Conservation (phyloP, 1,139 yeast genomes). For the Hemisphaericaspora subhashii region DNA sequence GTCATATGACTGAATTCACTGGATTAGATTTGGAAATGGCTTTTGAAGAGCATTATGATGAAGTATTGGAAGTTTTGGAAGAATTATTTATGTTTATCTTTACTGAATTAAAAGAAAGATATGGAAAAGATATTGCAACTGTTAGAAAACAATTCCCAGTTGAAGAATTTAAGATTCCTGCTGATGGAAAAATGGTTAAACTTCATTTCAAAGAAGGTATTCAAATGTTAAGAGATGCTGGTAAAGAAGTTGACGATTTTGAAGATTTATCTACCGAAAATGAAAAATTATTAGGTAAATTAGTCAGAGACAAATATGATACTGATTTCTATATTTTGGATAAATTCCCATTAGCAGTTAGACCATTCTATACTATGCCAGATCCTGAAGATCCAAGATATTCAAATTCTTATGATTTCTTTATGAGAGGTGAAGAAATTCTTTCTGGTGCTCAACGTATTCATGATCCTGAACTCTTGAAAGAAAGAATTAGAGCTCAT, state of each 20-base stretch:
- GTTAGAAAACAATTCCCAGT: slow-evolving; percentile 97
- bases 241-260: slow-evolving; percentile 77
- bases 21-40: slow-evolving; percentile 99
- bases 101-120: slow-evolving; percentile 76
- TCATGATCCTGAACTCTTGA: slow-evolving; percentile 84
- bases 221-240: slow-evolving; percentile 76
- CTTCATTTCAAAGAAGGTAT: slow-evolving; percentile 91
- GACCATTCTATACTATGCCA: slow-evolving; percentile 99
- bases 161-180: slow-evolving; percentile 93
- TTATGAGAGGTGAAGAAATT: slow-evolving; percentile 99
- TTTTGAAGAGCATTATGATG: slow-evolving; percentile 96
- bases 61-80: slow-evolving; percentile 78
- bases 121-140: slow-evolving; percentile 76
- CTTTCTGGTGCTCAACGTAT: slow-evolving; percentile 99
- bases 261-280: slow-evolving; percentile 94
- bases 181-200: slow-evolving; percentile 86
- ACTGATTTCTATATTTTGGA: slow-evolving; percentile 97
- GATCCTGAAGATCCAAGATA: slow-evolving; percentile 88
- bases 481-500: slow-evolving; percentile 77
- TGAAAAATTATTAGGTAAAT: slow-evolving; percentile 87
- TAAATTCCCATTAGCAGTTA: slow-evolving; percentile 92
- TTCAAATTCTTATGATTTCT: slow-evolving; percentile 96
- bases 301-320: slow-evolving; percentile 90
- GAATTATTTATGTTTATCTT: slow-evolving; percentile 89
- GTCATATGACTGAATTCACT: slow-evolving; percentile 98